Percentiles rank a stretch among this genome's conserved stretches.
These are phyloP conservation scores for Globisporangium polare DNA, from an alignment of 352 stramenopile genomes.

Conservation along the genomic window DNA sequence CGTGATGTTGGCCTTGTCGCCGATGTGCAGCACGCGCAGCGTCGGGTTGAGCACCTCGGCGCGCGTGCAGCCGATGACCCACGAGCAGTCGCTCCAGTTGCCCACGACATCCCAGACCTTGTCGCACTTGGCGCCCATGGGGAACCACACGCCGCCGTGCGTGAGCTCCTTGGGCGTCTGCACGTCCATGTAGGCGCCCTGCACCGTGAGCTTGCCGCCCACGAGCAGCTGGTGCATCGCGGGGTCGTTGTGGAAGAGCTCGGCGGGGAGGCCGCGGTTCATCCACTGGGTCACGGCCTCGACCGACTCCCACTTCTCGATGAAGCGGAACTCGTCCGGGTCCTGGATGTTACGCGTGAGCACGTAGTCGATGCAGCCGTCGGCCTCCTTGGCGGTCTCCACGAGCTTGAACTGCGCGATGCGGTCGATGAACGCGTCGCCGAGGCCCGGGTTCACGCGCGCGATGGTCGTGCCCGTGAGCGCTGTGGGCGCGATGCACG, in stretches of 20 bases:
- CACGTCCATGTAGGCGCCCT: constrained; percentile 14
- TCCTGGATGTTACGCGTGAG: constrained; percentile 14
- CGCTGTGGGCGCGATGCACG: constrained; percentile 12
- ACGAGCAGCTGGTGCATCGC: constrained; percentile 13
- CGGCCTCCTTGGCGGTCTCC: constrained; percentile 8
- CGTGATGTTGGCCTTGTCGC: background rate
- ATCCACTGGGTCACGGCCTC: constrained; percentile 14
- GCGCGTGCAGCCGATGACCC: constrained; percentile 12
- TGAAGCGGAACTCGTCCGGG: constrained; percentile 16
- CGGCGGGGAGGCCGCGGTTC: background rate
- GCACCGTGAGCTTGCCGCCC: constrained; percentile 10
- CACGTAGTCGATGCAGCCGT: constrained; percentile 10
- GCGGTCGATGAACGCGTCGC: constrained; percentile 15
- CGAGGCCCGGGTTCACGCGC: constrained; percentile 11
- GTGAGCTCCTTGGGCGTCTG: constrained; percentile 1
- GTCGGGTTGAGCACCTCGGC: constrained; percentile 10
- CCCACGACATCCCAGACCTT: constrained; percentile 14
- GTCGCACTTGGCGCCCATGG: background rate
- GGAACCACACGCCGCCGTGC: constrained; percentile 12
- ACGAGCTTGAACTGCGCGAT: constrained; percentile 15
- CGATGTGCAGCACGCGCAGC: constrained; percentile 10
- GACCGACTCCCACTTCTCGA: constrained; percentile 13
- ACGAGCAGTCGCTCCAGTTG: constrained; percentile 14
- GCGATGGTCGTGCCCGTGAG: constrained; percentile 13
- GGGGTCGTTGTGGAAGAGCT: constrained; percentile 12